Evolutionary conservation across 495 filamentous ascomycete genomes (phyloP).

Genomic region (Tuber melanosporum): DNA sequence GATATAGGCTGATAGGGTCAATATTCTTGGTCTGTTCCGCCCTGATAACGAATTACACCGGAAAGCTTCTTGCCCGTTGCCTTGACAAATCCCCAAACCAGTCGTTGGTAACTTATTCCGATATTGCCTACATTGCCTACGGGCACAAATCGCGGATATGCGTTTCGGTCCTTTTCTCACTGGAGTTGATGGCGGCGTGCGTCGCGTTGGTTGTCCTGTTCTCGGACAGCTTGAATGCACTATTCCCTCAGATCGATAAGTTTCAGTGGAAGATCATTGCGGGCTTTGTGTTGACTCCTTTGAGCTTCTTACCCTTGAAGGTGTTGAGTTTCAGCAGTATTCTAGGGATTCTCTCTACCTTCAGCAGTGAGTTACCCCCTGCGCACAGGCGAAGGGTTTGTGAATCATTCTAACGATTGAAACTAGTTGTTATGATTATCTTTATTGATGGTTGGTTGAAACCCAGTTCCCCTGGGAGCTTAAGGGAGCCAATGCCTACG

Average conservation of each 20-base stretch:
- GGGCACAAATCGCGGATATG: conserved; percentile 72
- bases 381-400: neutral
- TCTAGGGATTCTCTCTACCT: conserved; percentile 78
- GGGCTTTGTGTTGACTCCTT: conserved; percentile 69
- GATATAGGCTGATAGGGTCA: conserved; percentile 59
- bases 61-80: conserved; percentile 77
- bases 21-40: conserved; percentile 67
- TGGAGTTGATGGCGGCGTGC: conserved; percentile 82
- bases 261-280: conserved; percentile 82
- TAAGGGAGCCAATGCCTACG: conserved; percentile 73
- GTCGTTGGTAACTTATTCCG: conserved; percentile 79
- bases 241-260: conserved; percentile 67
- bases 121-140: conserved; percentile 87
- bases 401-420: conserved; percentile 20
- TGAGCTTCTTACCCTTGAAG: conserved; percentile 79
- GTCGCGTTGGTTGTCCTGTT: conserved; percentile 91
- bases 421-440: conserved; percentile 67
- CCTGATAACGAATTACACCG: conserved; percentile 74
- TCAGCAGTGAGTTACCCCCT: conserved; percentile 61
- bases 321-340: conserved; percentile 85
- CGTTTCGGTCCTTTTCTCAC: conserved; percentile 75
- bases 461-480: conserved; percentile 68
- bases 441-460: conserved; percentile 83
- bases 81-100: conserved; percentile 68
- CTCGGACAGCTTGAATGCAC: conserved; percentile 73